Conservation (phyloP, 345 rosid genomes). For the Chamaenerion angustifolium region DNA sequence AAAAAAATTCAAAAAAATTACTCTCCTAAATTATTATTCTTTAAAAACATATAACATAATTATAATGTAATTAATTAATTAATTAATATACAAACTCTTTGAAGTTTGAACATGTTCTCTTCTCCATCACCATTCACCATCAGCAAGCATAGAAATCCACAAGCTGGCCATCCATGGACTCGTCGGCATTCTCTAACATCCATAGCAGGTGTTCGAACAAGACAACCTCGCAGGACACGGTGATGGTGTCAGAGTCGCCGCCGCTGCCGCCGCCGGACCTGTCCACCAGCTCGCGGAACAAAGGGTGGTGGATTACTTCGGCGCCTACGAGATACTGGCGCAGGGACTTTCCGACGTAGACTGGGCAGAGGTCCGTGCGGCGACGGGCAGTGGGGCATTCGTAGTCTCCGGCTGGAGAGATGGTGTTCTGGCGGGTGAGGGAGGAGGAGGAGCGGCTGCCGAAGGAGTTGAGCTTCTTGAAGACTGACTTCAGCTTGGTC, state of each 20-base stretch:
- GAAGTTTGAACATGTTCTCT: too few relatives aligned
- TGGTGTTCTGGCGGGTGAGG: constrained; percentile 17
- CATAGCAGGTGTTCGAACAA: constrained; percentile 91
- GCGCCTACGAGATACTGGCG: constrained; percentile 57
- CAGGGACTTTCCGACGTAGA: constrained; percentile 72
- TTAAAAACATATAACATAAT: too few relatives aligned
- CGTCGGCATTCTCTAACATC: constrained; percentile 84
- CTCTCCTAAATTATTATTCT: too few relatives aligned
- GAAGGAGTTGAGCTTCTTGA: constrained; percentile 76
- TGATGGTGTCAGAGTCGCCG: constrained; percentile 18
- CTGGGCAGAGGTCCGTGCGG: constrained; percentile 34
- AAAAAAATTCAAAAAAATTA: too few relatives aligned
- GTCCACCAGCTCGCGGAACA: constrained; percentile 31
- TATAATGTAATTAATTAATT: too few relatives aligned
- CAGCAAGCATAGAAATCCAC: constrained; percentile 75
- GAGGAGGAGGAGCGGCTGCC: constrained; percentile 19
- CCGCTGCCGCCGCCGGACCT: constrained; percentile 10
- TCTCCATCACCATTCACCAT: not conserved
- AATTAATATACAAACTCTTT: too few relatives aligned
- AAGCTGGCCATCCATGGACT: constrained; percentile 56
- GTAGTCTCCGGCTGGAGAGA: constrained; percentile 20
- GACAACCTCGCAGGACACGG: constrained; percentile 77
- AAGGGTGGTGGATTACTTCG: constrained; percentile 28
- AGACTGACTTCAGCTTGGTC: constrained; percentile 63
- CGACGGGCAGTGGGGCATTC: constrained; percentile 7